Percentiles rank a stretch among this genome's conserved stretches.
phyloP scores from a whole-genome alignment of 257 asterid species.

The Solanum chiquidenum region DNA sequence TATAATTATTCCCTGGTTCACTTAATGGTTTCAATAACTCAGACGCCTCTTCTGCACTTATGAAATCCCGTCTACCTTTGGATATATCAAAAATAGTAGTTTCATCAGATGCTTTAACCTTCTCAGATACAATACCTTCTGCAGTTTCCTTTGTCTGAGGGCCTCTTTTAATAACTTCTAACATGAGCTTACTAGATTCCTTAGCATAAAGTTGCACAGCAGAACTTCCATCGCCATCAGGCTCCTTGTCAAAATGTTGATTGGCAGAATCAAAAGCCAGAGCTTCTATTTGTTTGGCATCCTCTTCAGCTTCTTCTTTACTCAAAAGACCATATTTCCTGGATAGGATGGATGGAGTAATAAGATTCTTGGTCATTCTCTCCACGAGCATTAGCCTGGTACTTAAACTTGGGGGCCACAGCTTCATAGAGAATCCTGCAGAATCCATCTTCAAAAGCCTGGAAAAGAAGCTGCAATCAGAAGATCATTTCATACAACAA shows the following conservation, averaged over 20 bases:
- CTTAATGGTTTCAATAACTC: slow-evolving; percentile 47
- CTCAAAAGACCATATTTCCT: slow-evolving; percentile 71
- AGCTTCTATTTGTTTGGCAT: slow-evolving; percentile 68
- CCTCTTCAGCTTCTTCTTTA: slow-evolving; percentile 65
- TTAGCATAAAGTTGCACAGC: slow-evolving; percentile 86
- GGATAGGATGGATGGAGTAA: slow-evolving; percentile 71
- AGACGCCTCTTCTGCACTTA: slow-evolving; percentile 57
- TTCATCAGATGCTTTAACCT: slow-evolving; percentile 32
- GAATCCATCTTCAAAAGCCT: slow-evolving; percentile 51
- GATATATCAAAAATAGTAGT: slow-evolving; percentile 64
- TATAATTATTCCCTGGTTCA: slow-evolving; percentile 47
- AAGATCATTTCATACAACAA: not conserved
- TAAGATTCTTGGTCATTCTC: slow-evolving; percentile 67
- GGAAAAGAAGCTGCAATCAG: not conserved
- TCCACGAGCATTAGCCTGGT: slow-evolving; percentile 71
- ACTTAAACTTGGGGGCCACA: slow-evolving; percentile 75
- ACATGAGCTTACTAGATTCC: slow-evolving; percentile 84
- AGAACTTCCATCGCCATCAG: slow-evolving; percentile 86
- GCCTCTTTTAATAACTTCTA: slow-evolving; percentile 73
- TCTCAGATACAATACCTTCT: slow-evolving; percentile 30
- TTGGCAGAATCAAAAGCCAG: slow-evolving; percentile 56
- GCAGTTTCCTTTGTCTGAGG: slow-evolving; percentile 38
- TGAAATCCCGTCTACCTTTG: slow-evolving; percentile 55
- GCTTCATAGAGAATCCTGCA: slow-evolving; percentile 36
- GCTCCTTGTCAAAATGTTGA: slow-evolving; percentile 62